Evolutionary conservation across 2,329 filamentous ascomycete genomes (phyloP), one percentile per base, ranked within the genome.

Genomic region (Aspergillus tubingensis): DNA sequence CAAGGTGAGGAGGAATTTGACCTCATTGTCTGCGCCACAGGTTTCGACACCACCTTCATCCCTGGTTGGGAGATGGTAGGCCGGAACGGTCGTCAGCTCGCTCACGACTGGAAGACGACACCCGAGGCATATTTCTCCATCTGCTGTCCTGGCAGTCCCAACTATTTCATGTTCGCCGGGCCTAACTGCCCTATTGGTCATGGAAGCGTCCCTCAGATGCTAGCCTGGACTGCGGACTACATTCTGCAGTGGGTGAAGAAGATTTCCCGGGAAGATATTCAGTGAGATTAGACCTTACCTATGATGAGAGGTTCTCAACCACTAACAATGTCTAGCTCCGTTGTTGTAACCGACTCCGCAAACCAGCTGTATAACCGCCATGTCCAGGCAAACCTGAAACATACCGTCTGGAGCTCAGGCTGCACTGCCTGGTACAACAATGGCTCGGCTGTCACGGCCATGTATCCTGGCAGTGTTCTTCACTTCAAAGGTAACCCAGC

Each of bases 21-120:
- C 39, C 48, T 73, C 2, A 70, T 72, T 52, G 60, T 79, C 48
- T 79, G 76, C 61, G 75, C 76, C 7, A 81, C 77, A 0, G 78
- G 79, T 0, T 80, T 78, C 61, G 70, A 80, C 60, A 73, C 76
- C 8, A 71, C 70, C 8, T 79, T 74, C 38, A 65, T 67, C 1
- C 78, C 77, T 2, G 66, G 67, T 6, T 80, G 72, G 60, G 66
- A 71, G 13, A 56, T 78, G 1, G 65, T 75, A 13, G 72, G 80
- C 2, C 65, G 64, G 0, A 57, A 70, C 4, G 68, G 67, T 6
- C 52, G 61, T 43, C 59, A 53, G 1, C 59, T 74, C 8, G 57
- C 57, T 8, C 56, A 68, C 6, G 60, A 68, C 30, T 74, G 72
- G 67, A 54, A 52, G 25, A 44, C 64, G 0, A 53, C 54, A 1